Evolutionary conservation across 805 yeast genomes (phyloP), one percentile per base, ranked within the genome.

Genomic region (Ogataea zsoltii): DNA sequence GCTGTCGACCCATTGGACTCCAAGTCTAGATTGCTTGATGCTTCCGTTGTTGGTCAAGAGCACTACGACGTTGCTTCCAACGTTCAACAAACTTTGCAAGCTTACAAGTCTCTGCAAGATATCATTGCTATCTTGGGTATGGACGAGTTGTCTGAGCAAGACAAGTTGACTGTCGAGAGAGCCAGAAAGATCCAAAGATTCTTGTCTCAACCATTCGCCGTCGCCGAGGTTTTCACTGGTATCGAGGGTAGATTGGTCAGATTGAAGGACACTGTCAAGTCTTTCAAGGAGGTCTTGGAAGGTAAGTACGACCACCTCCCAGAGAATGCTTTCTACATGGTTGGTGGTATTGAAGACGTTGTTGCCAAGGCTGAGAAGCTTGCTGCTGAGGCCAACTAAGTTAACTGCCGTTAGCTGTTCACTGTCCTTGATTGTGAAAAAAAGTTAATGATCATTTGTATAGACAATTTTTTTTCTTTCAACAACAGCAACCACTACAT

Each of bases 1-100:
- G 99, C 99, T 71, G 99, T 94, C 82, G 99, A 94, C 79, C 99
- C 99, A 70, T 87, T 94, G 75, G 99, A 92, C 80, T 94, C 99
- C 70, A 92, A 87, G 79, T 94, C 98, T 54, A 90, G 99, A 85
- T 86, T 94, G 73, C 85, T 94, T 72, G 99, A 94, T 74, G 96
- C 85, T 68, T 68, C 96, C 57, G 94, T 94, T 69, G 97, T 94
- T 65, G 99, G 99, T 76, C 87, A 89, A 77, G 99, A 94, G 81
- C 99, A 94, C 81, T 94, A 94, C 79, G 86, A 85, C 63, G 89
- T 86, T 72, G 99, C 99, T 57, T 79, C 96, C 63, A 69, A 76
- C 66, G 99, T 94, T 62, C 99, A 94, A 82, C 94, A 91, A 80
- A 94, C 99, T 65, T 82, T 94, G 74, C 99, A 94, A 82, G 97